Conservation (phyloP, 139 green algal species). For the Diplosphaera chodatii region DNA sequence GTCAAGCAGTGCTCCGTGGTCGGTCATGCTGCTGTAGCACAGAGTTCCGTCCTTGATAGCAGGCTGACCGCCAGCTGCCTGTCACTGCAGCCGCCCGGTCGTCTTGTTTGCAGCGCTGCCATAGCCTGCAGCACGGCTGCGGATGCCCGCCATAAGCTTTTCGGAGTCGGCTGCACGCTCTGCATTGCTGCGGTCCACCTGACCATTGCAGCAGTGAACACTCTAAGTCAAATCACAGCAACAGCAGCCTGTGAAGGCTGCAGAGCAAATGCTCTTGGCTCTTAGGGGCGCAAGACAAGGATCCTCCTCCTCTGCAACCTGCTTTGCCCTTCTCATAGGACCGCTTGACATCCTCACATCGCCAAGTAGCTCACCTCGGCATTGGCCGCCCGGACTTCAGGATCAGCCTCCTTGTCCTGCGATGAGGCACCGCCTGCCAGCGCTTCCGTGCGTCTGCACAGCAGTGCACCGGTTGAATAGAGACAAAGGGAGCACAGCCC, state of each 20-base stretch:
- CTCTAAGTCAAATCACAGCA: no score
- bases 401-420: neutral
- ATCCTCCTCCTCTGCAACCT: no score
- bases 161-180: neutral
- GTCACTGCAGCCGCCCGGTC: neutral
- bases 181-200: neutral
- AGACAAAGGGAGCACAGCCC: no score
- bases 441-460: neutral
- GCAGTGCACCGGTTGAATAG: no score
- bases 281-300: no score
- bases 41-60: no score
- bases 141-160: neutral
- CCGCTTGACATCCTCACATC: no score
- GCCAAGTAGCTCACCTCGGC: neutral
- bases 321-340: no score
- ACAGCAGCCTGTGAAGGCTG: no score
- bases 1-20: no score
- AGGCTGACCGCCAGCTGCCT: no score
- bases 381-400: neutral
- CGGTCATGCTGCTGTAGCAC: no score
- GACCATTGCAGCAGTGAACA: neutral
- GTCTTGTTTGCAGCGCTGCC: neutral
- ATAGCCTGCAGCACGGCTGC: neutral
- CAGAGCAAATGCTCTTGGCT: neutral
- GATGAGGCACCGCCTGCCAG: neutral